Percentiles rank a stretch among this genome's conserved stretches.
phyloP scores from a whole-genome alignment of 331 rosid species.

The Pyracantha coccinea region DNA sequence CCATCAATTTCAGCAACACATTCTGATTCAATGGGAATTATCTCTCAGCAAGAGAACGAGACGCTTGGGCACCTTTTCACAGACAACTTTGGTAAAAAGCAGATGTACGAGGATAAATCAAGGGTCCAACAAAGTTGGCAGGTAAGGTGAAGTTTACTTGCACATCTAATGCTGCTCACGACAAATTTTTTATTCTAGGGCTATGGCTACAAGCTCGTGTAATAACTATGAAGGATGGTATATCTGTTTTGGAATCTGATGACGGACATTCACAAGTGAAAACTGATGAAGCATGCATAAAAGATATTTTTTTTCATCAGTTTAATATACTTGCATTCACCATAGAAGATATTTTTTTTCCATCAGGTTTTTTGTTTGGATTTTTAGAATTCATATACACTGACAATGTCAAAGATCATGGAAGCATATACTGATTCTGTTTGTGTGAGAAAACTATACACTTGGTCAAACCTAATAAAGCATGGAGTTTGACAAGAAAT shows the following conservation, averaged over 20 bases:
- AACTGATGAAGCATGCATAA: background rate
- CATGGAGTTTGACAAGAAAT: background rate
- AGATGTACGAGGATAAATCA: slow-evolving; percentile 23
- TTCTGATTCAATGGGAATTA: slow-evolving; percentile 20
- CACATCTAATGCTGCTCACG: background rate
- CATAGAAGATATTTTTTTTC: background rate
- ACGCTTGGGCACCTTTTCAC: slow-evolving; percentile 23
- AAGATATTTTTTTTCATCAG: background rate
- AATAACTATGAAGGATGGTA: background rate
- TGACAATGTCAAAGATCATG: background rate
- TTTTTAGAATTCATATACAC: background rate
- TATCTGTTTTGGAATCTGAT: background rate
- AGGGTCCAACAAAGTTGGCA: slow-evolving; percentile 45
- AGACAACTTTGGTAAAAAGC: slow-evolving; percentile 22
- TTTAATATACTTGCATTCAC: background rate
- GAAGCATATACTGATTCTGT: background rate
- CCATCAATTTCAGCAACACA: slow-evolving; percentile 34
- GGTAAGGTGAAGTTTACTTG: slow-evolving; percentile 31
- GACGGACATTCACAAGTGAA: background rate
- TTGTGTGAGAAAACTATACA: background rate
- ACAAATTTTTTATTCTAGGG: background rate
- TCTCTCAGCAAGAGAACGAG: slow-evolving; percentile 39
- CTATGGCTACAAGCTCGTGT: background rate
- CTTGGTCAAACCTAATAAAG: background rate
- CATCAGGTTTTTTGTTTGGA: background rate